Evolutionary conservation across 345 rosid genomes (phyloP).

Genomic region (Eucalyptus paniculata): DNA sequence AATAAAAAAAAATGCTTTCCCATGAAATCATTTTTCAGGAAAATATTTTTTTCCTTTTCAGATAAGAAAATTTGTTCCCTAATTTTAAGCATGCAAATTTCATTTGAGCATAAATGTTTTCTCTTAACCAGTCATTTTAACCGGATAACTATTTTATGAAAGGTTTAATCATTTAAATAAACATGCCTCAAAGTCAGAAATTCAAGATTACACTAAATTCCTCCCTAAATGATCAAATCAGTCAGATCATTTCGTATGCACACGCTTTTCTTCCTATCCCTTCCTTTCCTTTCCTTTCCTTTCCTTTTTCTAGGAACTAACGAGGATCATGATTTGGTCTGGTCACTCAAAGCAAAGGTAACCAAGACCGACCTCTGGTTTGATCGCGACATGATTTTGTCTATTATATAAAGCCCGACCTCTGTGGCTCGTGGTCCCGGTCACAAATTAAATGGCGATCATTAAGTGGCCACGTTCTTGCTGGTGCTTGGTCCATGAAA

Average conservation of each 20-base stretch:
- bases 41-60: neutral
- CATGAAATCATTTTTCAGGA: fast-evolving
- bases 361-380: neutral
- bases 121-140: neutral
- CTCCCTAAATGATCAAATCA: neutral
- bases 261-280: neutral
- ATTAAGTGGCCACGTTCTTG: neutral
- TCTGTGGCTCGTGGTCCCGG: neutral
- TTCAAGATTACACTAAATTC: neutral
- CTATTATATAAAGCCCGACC: neutral
- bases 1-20: neutral
- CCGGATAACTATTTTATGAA: neutral
- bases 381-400: neutral
- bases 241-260: neutral
- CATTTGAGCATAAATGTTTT: fast-evolving
- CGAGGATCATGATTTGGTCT: neutral
- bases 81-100: neutral
- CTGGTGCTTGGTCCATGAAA: neutral
- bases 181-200: neutral
- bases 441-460: neutral
- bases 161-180: fast-evolving
- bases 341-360: neutral
- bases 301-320: neutral
- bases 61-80: neutral
- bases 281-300: neutral